Evolutionary conservation across 305 asterid genomes (phyloP).

Genomic region (Ilex paraguariensis): DNA sequence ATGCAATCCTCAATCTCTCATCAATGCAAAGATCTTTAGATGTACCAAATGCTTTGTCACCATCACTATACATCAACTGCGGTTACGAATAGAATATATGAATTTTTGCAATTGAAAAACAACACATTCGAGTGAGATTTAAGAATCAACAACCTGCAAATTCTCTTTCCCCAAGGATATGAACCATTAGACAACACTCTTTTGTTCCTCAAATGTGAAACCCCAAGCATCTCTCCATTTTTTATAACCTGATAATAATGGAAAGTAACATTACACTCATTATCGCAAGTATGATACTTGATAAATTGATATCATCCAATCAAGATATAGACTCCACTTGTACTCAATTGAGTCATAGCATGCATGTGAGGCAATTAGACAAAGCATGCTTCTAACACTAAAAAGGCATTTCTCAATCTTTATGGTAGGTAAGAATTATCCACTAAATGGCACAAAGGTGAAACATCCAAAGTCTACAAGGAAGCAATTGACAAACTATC

Average conservation of each 20-base stretch:
- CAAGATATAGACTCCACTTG: too few species aligned
- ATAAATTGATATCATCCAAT: not conserved
- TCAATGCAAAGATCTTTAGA: conserved; percentile 83
- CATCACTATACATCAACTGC: conserved; percentile 98
- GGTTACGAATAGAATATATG: conserved; percentile 26
- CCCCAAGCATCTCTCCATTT: conserved; percentile 99
- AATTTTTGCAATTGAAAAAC: conserved; percentile 16
- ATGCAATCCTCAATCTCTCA: conserved; percentile 86
- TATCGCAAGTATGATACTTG: not conserved
- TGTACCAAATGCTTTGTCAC: conserved; percentile 99
- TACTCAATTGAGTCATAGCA: too few species aligned
- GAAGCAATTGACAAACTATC: too few species aligned
- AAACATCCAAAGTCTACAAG: too few species aligned
- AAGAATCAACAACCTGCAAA: conserved; percentile 56
- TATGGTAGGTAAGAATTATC: too few species aligned
- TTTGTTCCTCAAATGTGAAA: conserved; percentile 91
- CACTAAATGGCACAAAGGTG: too few species aligned
- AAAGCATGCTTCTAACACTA: too few species aligned
- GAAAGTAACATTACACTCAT: conserved; percentile 10
- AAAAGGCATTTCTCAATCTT: too few species aligned
- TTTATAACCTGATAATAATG: conserved; percentile 69
- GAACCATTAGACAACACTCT: conserved; percentile 93
- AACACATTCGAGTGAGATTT: conserved; percentile 14
- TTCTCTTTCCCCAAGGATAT: conserved; percentile 87
- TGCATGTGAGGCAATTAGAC: too few species aligned